Percentiles rank a stretch among this genome's conserved stretches.
phyloP scores from a whole-genome alignment of 805 yeast species.

The Ogataea degrootiae region DNA sequence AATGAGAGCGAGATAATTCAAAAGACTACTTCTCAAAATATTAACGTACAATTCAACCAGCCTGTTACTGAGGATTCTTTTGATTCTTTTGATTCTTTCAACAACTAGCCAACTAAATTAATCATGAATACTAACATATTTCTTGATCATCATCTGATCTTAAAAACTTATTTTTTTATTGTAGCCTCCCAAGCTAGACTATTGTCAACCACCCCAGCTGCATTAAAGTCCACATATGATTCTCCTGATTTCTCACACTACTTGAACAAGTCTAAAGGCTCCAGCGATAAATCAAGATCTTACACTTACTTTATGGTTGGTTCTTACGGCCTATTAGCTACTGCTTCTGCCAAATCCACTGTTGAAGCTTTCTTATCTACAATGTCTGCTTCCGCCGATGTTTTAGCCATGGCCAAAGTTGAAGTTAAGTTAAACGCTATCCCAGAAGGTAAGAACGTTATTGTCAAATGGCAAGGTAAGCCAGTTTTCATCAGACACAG shows the following conservation, averaged over 20 bases:
- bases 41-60: neutral
- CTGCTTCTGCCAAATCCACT: conserved; percentile 94
- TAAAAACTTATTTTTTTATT: neutral
- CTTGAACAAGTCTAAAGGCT: conserved; percentile 63
- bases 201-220: conserved; percentile 45
- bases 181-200: conserved; percentile 38
- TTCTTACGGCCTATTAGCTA: conserved; percentile 81
- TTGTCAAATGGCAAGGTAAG: conserved; percentile 99
- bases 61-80: neutral
- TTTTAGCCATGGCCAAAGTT: conserved; percentile 98
- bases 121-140: neutral
- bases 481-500: conserved; percentile 99
- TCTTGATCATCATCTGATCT: neutral
- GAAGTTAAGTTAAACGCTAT: conserved; percentile 91
- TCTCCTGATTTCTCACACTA: conserved; percentile 87
- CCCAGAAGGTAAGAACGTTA: conserved; percentile 97
- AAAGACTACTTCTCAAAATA: conserved; percentile 1
- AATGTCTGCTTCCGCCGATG: conserved; percentile 98
- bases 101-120: neutral
- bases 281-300: conserved; percentile 71
- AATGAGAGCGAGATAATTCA: conserved; percentile 12
- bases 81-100: neutral
- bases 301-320: conserved; percentile 98
- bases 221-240: conserved; percentile 71
- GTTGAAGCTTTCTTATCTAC: conserved; percentile 89